Percentiles rank a stretch among this genome's conserved stretches.
These are phyloP conservation scores for Zizania latifolia DNA, from an alignment of 176 grass and related monocot genomes.

Conservation along the genomic window DNA sequence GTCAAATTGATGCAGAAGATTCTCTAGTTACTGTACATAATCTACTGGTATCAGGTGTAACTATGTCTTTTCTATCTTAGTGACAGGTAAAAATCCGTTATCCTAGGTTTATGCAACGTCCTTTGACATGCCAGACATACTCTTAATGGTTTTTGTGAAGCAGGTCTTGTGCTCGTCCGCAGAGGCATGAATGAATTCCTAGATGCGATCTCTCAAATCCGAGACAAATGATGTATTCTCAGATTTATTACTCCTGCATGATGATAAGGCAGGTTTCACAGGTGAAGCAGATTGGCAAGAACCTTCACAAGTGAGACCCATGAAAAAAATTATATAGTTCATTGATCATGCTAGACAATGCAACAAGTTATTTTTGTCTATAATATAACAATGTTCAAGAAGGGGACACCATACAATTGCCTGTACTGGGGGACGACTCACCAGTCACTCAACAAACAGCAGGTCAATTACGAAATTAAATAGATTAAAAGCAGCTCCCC, in stretches of 20 bases:
- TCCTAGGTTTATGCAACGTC: conserved; percentile 41
- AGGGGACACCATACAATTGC: too few species aligned
- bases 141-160: conserved; percentile 60
- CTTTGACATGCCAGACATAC: conserved; percentile 77
- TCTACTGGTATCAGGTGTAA: neutral
- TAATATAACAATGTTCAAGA: too few species aligned
- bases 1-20: neutral
- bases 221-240: conserved; percentile 47
- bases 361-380: too few species aligned
- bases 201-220: conserved; percentile 58
- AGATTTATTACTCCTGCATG: conserved; percentile 59
- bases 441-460: too few species aligned
- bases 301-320: neutral
- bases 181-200: conserved; percentile 73
- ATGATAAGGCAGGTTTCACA: conserved; percentile 31
- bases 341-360: neutral
- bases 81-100: neutral
- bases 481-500: too few species aligned
- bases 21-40: conserved; percentile 16
- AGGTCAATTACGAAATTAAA: too few species aligned
- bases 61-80: neutral
- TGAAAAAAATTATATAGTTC: neutral
- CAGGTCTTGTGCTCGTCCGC: conserved; percentile 72
- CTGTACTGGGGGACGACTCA: too few species aligned
- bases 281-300: conserved; percentile 6